Base-by-base conservation (phyloP, 176 grass and related monocot species). In the Rhynchospora pubera region DNA sequence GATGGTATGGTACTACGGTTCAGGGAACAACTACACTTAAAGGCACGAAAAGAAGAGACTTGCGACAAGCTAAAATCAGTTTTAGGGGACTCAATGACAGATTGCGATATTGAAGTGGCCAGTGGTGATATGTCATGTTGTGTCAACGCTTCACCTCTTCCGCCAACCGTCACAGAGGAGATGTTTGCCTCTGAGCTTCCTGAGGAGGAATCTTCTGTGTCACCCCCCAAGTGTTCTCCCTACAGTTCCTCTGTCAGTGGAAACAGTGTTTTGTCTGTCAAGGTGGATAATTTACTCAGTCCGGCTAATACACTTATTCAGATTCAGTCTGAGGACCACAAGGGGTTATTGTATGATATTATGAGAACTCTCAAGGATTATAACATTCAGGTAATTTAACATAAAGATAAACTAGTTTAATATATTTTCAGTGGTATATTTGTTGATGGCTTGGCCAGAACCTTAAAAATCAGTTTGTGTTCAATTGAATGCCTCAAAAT, bases 301-400 rank as follows among this genome's bases (percentile, higher is more conserved):
- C 84, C 89, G 26, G 84, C 43, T 5, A 89, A 93, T 71, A 93
- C 93, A 5, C 91, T 97, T 80, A 91, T 97, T 87, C 91, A 97
- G 83, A 93, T 97, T 67, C 84, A 80, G 42, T 89, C 86, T 66
- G 65, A 67, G 15, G 93, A 93, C 63, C 89, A 90, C 59, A 97
- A 97, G 84, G 93, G 91, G 16, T 79, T 97, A 72, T 64, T 93
- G 5, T 93, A 97, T 77, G 93, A 97, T 65, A 91, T 97, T 83
- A 88, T 97, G 91, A 88, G 91, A 59, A 97, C 91, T 16, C 65
- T 97, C 4, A 93, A 97, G 82, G 93, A 97, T 85, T 89, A 85
- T 79, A 89, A 86, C 81, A 97, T 93, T 74, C 93, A 97, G 93
- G 93, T 97, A 91, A 72, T 39, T 79, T 3, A 44, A 0, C 9